Evolutionary conservation across 1,284 basidiomycete species (phyloP), one percentile per base, ranked within the genome.

Genomic region (Exobasidium rhododendri): DNA sequence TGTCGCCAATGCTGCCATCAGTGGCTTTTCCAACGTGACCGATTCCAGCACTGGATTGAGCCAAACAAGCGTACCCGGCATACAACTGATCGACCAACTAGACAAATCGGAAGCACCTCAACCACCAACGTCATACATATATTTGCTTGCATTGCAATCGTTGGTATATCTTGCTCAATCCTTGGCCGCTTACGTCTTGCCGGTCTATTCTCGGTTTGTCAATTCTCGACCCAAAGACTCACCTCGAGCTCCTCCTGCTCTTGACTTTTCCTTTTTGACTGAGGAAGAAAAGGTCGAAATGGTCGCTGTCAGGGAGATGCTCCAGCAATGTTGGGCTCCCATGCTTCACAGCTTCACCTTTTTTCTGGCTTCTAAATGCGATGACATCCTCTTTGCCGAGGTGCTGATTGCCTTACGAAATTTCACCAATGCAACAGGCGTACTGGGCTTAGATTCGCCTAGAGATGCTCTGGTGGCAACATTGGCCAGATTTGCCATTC

Each of bases 401-500:
- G 87, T 89, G 2, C 84, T 94, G 11, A 84, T 87, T 1, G 88
- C 88, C 59, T 87, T 91, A 68, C 89, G 93, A 71, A 88, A 88
- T 35, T 86, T 96, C 79, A 90, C 90, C 2, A 89, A 90, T 61
- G 90, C 91, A 0, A 88, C 91, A 30, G 94, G 94, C n/a, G 89
- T 91, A 79, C 85, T 97, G 11, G 86, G 86, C 1, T 84, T 97
- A 3, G 82, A 83, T 0, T 94, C 91, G 0, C 91, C 93, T 0
- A 86, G 94, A n/a, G 92, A 97, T 69, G 91, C 92, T 0, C 91
- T 97, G 80, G 86, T 97, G 72, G 89, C 87, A 22, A 89, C 87
- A 47, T 85, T 97, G 11, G 86, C 91, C 20, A 90, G 91, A 66
- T 89, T 91, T 65, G 89, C 93, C 0, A 90, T 97, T 7, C 94